These are phyloP conservation scores for Acanthamoeba polyphaga DNA, from an alignment of 208 protist species.

Conservation along the genomic window DNA sequence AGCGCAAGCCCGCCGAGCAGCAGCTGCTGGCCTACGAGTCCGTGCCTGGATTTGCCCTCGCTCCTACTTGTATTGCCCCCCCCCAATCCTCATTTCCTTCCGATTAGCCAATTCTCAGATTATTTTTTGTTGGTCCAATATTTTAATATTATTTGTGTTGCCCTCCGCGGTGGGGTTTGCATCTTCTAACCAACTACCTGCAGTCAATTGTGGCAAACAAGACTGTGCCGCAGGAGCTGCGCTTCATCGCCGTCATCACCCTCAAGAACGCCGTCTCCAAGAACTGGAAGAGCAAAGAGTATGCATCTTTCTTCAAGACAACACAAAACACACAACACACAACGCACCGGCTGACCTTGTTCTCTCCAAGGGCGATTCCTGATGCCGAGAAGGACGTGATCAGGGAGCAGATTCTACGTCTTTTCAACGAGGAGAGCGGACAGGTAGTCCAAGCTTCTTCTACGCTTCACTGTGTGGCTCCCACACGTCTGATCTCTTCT, in stretches of 20 bases:
- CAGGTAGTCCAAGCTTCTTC: background rate
- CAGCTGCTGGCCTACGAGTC: conserved; percentile 34
- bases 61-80: conserved; percentile 41
- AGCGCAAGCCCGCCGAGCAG: conserved; percentile 67
- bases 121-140: background rate
- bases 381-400: conserved; percentile 56
- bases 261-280: conserved; percentile 72
- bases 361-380: background rate
- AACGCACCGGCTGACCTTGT: too few species aligned
- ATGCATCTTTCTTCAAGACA: background rate
- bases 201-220: conserved; percentile 70
- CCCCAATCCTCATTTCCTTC: background rate
- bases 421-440: conserved; percentile 67
- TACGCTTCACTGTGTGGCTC: background rate
- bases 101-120: background rate
- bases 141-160: background rate
- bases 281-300: conserved; percentile 62
- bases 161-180: background rate
- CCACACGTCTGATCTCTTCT: too few species aligned
- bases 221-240: conserved; percentile 4
- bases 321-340: too few species aligned
- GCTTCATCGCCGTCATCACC: conserved; percentile 61
- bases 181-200: background rate
- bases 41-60: conserved; percentile 41
- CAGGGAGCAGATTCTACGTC: conserved; percentile 22